Conservation (phyloP, 495 filamentous ascomycete species). For the Penicillium dipodomyicola region DNA sequence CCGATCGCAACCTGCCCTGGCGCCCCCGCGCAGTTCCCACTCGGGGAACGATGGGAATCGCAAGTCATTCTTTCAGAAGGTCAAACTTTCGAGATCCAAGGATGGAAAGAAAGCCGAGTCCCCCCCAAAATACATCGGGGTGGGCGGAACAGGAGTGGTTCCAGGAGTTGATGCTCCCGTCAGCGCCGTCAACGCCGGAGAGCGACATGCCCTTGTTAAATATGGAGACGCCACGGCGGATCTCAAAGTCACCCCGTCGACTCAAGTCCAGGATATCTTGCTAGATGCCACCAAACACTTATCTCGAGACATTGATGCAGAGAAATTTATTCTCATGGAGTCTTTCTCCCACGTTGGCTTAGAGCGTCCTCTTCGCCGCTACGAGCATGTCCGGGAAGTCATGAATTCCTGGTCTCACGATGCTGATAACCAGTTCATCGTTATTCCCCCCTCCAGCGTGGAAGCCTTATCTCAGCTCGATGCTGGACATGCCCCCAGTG, state of each 20-base stretch:
- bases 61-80: slow-evolving; percentile 29
- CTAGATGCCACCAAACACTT: slow-evolving; percentile 54
- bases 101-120: slow-evolving; percentile 15
- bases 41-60: slow-evolving; percentile 10
- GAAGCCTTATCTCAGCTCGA: slow-evolving; percentile 50
- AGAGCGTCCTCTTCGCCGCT: slow-evolving; percentile 77
- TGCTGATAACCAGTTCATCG: slow-evolving; percentile 63
- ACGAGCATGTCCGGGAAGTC: slow-evolving; percentile 83
- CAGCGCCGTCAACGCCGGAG: slow-evolving; percentile 80
- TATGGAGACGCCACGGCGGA: slow-evolving; percentile 60
- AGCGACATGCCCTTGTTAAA: slow-evolving; percentile 67
- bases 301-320: slow-evolving; percentile 56
- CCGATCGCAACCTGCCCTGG: background rate
- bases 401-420: slow-evolving; percentile 91
- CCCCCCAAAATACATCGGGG: slow-evolving; percentile 27
- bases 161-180: slow-evolving; percentile 75
- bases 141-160: slow-evolving; percentile 48
- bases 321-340: slow-evolving; percentile 69
- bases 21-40: slow-evolving; percentile 1
- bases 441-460: slow-evolving; percentile 52
- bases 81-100: slow-evolving; percentile 25
- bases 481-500: slow-evolving; percentile 50
- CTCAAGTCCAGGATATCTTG: slow-evolving; percentile 71
- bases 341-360: slow-evolving; percentile 72
- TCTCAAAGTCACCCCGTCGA: slow-evolving; percentile 68